Conservation (phyloP, 2,329 filamentous ascomycete species). For the Arthroderma uncinatum region DNA sequence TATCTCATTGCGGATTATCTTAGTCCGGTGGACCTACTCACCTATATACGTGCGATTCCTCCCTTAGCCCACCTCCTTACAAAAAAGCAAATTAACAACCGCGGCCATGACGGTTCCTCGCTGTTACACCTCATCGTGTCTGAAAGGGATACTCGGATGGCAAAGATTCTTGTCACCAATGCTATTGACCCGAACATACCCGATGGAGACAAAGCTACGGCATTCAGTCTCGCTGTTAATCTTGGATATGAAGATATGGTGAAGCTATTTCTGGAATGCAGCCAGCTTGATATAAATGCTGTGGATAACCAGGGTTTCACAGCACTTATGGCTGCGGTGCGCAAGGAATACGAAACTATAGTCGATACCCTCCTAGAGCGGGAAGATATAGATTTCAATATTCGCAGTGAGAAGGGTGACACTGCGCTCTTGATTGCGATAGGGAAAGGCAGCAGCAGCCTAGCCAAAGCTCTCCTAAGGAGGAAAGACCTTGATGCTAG, state of each 20-base stretch:
- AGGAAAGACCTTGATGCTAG: background rate
- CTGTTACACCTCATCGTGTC: background rate
- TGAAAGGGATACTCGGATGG: background rate
- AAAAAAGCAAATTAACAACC: background rate
- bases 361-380: background rate
- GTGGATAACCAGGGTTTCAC: conserved; percentile 1
- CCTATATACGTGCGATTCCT: background rate
- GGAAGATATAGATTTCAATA: background rate
- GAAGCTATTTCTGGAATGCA: background rate
- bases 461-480: background rate
- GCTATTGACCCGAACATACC: background rate
- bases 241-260: background rate
- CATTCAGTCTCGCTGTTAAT: background rate
- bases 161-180: background rate
- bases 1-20: background rate
- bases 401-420: background rate
- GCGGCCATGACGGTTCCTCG: background rate
- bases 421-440: background rate
- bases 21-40: background rate
- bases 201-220: background rate
- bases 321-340: background rate
- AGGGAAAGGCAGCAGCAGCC: background rate
- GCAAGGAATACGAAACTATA: background rate
- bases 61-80: background rate
- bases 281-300: background rate